Evolutionary conservation across 495 filamentous ascomycete genomes (phyloP), one percentile per base, ranked within the genome.

Genomic region (Chaetomium tenue): DNA sequence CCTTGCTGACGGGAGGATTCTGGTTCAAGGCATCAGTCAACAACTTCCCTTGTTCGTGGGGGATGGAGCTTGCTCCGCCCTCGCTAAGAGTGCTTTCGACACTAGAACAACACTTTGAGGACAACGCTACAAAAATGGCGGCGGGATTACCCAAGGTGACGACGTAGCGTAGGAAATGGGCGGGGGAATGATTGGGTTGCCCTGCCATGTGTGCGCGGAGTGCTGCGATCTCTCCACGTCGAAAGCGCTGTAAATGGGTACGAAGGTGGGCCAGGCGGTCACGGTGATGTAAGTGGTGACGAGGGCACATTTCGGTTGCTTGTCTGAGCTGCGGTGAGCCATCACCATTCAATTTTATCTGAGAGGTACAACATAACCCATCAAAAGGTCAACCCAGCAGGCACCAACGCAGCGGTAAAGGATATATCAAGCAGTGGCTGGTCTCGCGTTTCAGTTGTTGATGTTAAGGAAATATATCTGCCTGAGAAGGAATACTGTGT

Each of bases 381-480:
- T 37, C 33, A 12, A 12, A 11, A 37, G 53, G 6, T 56, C n/a
- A 13, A 13, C 2, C 13, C 11, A 2, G n/a, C 53, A 56, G 53
- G 53, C 53, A 56, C 39, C 53, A 39, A 13, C 2, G 30, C 3
- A 56, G 18, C 7, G 53, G 37, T 1, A 23, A 16, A 33, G 13
- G 7, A 26, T 28, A 39, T 56, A 30, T 33, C 15, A 3, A 2
- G 26, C 4, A 0, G 11, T 56, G 18, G 53, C 1, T 26, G 30
- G 53, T 56, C 39, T 56, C 53, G 37, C 8, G 11, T 56, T 22
- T 23, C 11, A 18, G 33, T 8, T 30, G 3, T 39, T 39, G 53
- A 12, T 39, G 53, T 30, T 37, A 20, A 18, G 53, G 22, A n/a
- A 56, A 56, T 39, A 39, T 39, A 5, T 39, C 53, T 56, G 53